A percentile compares a stretch with the other conserved stretches of the same genome.
Conservation (phyloP, 2,329 filamentous ascomycete genomes). For the Claviceps maximensis region DNA sequence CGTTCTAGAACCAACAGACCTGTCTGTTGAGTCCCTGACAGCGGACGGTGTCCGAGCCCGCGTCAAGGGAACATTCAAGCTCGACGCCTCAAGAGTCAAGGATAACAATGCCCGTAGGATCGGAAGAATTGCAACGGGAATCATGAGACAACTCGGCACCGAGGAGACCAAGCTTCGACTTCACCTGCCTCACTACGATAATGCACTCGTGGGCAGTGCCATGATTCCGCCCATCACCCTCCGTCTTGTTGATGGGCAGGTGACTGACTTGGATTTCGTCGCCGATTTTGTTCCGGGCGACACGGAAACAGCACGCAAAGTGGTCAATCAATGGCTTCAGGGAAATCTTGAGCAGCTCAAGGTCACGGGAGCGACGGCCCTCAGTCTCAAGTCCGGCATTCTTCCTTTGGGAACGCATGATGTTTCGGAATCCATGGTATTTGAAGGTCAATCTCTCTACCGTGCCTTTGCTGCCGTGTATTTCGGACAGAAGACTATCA, state of each 20-base stretch:
- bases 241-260: slow-evolving; percentile 63
- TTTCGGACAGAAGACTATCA: slow-evolving; percentile 42
- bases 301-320: slow-evolving; percentile 58
- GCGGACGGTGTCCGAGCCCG: slow-evolving; percentile 63
- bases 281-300: slow-evolving; percentile 65
- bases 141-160: slow-evolving; percentile 64
- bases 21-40: slow-evolving; percentile 80
- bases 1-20: slow-evolving; percentile 66
- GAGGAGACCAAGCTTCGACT: slow-evolving; percentile 60
- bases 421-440: slow-evolving; percentile 59
- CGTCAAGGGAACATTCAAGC: slow-evolving; percentile 66
- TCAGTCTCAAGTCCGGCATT: slow-evolving; percentile 67
- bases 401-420: slow-evolving; percentile 65
- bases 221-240: slow-evolving; percentile 62
- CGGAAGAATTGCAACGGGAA: slow-evolving; percentile 66
- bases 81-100: slow-evolving; percentile 65
- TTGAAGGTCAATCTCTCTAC: slow-evolving; percentile 72
- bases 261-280: slow-evolving; percentile 66
- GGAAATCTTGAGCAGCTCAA: slow-evolving; percentile 60
- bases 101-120: slow-evolving; percentile 60
- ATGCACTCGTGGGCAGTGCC: slow-evolving; percentile 65
- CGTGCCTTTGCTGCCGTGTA: slow-evolving; percentile 47
- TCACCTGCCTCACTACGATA: slow-evolving; percentile 70
- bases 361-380: slow-evolving; percentile 58
- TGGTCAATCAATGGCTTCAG: slow-evolving; percentile 81